phyloP scores from a whole-genome alignment of 495 filamentous ascomycete species.

The Letharia columbiana region DNA sequence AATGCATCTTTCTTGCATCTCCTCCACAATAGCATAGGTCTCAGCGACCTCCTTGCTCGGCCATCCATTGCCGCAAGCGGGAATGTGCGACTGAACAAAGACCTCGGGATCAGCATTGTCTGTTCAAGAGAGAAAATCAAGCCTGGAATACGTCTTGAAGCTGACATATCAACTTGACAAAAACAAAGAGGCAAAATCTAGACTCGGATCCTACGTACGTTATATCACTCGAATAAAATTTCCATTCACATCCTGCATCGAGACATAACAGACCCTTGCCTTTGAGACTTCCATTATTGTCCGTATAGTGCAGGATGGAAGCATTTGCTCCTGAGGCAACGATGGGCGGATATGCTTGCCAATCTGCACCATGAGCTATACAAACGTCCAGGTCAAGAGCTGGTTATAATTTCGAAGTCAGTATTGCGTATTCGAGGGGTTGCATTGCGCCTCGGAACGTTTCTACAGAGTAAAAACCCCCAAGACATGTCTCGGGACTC shows the following conservation, averaged over 20 bases:
- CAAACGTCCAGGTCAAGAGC: constrained; percentile 61
- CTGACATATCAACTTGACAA: too few relatives aligned
- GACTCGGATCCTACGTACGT: constrained; percentile 34
- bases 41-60: too few relatives aligned
- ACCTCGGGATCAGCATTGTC: not conserved
- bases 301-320: constrained; percentile 20
- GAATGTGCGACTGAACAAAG: not conserved
- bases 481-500: too few relatives aligned
- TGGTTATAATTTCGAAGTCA: too few relatives aligned
- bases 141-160: not conserved
- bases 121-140: not conserved
- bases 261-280: constrained; percentile 64
- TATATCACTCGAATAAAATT: constrained; percentile 79
- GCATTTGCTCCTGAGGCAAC: too few relatives aligned
- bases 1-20: too few relatives aligned
- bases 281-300: constrained; percentile 61
- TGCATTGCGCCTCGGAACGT: too few relatives aligned
- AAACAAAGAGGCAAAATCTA: not conserved
- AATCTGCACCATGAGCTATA: constrained; percentile 57
- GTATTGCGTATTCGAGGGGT: too few relatives aligned
- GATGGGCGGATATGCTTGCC: constrained; percentile 60
- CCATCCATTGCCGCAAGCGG: too few relatives aligned
- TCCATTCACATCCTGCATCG: constrained; percentile 78
- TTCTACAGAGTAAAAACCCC: too few relatives aligned
- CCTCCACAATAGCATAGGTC: too few relatives aligned